Percentiles rank a stretch among this genome's conserved stretches.
Conservation (phyloP, 1,284 basidiomycete genomes). For the Calocybe gambosa region DNA sequence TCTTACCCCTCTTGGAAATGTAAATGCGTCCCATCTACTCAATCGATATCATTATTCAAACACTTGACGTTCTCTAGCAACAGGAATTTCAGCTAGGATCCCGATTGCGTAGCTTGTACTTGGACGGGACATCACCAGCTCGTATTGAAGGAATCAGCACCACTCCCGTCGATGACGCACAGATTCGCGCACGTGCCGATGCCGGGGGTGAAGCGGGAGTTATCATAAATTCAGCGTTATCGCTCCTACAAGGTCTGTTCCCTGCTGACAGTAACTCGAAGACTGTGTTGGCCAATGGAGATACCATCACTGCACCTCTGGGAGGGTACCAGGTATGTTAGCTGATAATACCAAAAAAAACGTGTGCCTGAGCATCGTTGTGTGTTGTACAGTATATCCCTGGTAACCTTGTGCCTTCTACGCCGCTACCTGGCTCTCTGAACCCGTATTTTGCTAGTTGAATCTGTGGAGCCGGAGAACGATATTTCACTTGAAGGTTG, state of each 20-base stretch:
- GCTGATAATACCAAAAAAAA: neutral
- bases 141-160: constrained; percentile 55
- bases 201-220: constrained; percentile 73
- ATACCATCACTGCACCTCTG: constrained; percentile 60
- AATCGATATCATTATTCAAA: neutral
- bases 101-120: constrained; percentile 56
- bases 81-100: constrained; percentile 68
- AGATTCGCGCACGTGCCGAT: constrained; percentile 60
- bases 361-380: neutral
- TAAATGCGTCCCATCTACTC: constrained; percentile 23
- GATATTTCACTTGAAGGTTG: constrained; percentile 38
- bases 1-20: constrained; percentile 76
- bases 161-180: constrained; percentile 45
- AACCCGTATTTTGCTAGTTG: constrained; percentile 33
- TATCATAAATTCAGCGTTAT: constrained; percentile 61
- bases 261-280: constrained; percentile 48
- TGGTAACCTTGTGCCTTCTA: constrained; percentile 35
- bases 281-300: constrained; percentile 66
- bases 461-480: constrained; percentile 43
- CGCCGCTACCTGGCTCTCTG: neutral
- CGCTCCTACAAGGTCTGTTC: constrained; percentile 69
- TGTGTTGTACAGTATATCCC: constrained; percentile 42
- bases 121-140: constrained; percentile 48
- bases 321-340: constrained; percentile 61
- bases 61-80: constrained; percentile 27